These are phyloP conservation scores for Mucor mucedo DNA, from an alignment of 371 early-diverging fungal species.

Conservation along the genomic window DNA sequence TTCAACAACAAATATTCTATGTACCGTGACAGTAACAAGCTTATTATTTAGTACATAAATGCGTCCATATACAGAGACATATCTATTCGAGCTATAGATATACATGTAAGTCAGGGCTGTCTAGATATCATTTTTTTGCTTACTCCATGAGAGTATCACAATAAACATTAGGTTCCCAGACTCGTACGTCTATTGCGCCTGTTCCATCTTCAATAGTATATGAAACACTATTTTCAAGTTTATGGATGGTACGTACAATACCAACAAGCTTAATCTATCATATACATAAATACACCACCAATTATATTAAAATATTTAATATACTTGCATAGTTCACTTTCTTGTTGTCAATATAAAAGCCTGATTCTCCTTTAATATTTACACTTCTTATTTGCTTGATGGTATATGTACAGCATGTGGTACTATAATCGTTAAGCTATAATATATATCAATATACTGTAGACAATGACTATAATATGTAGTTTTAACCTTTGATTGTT, in stretches of 20 bases:
- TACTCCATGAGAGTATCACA: neutral
- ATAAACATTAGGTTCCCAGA: neutral
- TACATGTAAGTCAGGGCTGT: no score
- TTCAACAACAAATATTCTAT: constrained; percentile 58
- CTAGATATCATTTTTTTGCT: neutral
- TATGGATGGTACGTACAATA: neutral
- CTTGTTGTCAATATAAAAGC: neutral
- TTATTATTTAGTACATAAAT: neutral
- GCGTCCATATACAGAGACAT: constrained; percentile 70
- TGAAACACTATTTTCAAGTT: neutral
- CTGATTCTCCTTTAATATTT: neutral
- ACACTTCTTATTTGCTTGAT: constrained; percentile 3
- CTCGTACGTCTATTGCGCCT: constrained; percentile 38
- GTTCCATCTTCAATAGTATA: constrained; percentile 82
- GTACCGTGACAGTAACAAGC: constrained; percentile 24
- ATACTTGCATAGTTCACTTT: neutral
- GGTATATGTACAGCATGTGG: neutral
- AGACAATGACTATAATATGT: no score
- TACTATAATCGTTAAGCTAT: no score
- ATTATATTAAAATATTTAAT: neutral
- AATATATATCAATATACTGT: no score
- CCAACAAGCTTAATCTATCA: constrained; percentile 13
- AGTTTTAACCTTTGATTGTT: no score
- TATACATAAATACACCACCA: neutral
- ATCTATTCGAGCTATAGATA: constrained; percentile 22